Conservation (phyloP, 305 asterid species). For the Fraxinus baroniana region DNA sequence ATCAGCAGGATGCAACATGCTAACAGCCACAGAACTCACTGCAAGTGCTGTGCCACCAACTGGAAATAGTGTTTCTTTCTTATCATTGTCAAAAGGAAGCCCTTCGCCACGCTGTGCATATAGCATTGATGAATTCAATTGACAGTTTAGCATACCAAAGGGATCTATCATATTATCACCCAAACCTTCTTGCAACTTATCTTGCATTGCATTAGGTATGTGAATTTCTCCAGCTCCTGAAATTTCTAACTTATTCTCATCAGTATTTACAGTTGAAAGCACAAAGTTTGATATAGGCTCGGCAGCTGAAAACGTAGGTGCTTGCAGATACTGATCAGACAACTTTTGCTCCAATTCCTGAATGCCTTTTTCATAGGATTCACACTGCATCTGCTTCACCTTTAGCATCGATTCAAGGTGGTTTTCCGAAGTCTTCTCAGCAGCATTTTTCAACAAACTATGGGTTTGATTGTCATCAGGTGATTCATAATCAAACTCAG, state of each 20-base stretch:
- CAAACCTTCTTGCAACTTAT: conserved; percentile 54
- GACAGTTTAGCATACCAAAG: conserved; percentile 52
- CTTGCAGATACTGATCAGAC: conserved; percentile 60
- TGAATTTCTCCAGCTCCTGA: conserved; percentile 53
- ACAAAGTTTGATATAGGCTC: conserved; percentile 43
- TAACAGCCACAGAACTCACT: conserved; percentile 78
- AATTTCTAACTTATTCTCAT: conserved; percentile 57
- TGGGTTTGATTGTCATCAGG: conserved; percentile 62
- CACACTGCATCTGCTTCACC: conserved; percentile 73
- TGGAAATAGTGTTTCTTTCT: conserved; percentile 37
- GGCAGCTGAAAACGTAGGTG: conserved; percentile 36
- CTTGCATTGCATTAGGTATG: conserved; percentile 50
- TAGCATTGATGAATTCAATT: conserved; percentile 85
- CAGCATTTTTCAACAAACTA: conserved; percentile 59
- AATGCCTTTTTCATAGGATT: conserved; percentile 83
- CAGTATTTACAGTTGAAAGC: conserved; percentile 42
- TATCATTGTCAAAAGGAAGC: conserved; percentile 44
- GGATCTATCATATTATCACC: conserved; percentile 83
- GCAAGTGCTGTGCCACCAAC: conserved; percentile 52
- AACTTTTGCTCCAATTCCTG: conserved; percentile 87
- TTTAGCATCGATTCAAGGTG: conserved; percentile 74
- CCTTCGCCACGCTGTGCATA: conserved; percentile 70
- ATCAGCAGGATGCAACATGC: conserved; percentile 66
- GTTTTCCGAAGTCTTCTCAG: conserved; percentile 70
- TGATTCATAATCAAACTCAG: conserved; percentile 65